Evolutionary conservation across 345 rosid species (phyloP), one percentile per base, ranked within the genome.

Genomic region (Rhodomyrtus tomentosa): DNA sequence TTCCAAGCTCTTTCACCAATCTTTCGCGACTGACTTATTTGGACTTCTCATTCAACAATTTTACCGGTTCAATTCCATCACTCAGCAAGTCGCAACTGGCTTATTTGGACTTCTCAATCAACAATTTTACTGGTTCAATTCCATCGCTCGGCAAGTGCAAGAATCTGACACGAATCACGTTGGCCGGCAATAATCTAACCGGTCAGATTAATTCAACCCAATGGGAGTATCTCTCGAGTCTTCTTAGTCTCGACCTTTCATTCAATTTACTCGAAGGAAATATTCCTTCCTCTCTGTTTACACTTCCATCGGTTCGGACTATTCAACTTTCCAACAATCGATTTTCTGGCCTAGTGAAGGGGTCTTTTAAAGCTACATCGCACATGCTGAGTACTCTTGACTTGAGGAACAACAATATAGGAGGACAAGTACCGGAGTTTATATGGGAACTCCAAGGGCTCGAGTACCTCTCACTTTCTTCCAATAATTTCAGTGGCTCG

Each of bases 401-500:
- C 86, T 84, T 93, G 85, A 82, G 89, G 11, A 80, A 83, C 83
- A 93, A 93, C 68, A 88, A 84, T 14, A 40, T 93, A 10, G 85
- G 80, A 81, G 93, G 94, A 48, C 18, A 62, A 10, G 2, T 93
- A 7, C 90, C 91, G 1, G 6, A 0, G 4, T 86, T 53, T 0
- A 1, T 90, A 11, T 89, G 84, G 51, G 24, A 83, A 49, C 82
- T 92, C 25, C 51, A 1, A 24, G 59, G 59, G 3, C 92, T 91
- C 3, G 85, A 25, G 3, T 5, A 76, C 15, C 90, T 92, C 27
- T 1, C 12, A 45, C 91, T 91, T 81, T 85, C 91, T 72, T 91
- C 40, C 84, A 92, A 93, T 87, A 92, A 86, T 18, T 89, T 92
- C 84, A 86, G 40, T 40, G 93, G 93, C 59, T 73, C 91, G 0